Percentiles rank a stretch among this genome's conserved stretches.
These are phyloP conservation scores for Begonia fuchsioides DNA, from an alignment of 306 rosid species.

Conservation along the genomic window DNA sequence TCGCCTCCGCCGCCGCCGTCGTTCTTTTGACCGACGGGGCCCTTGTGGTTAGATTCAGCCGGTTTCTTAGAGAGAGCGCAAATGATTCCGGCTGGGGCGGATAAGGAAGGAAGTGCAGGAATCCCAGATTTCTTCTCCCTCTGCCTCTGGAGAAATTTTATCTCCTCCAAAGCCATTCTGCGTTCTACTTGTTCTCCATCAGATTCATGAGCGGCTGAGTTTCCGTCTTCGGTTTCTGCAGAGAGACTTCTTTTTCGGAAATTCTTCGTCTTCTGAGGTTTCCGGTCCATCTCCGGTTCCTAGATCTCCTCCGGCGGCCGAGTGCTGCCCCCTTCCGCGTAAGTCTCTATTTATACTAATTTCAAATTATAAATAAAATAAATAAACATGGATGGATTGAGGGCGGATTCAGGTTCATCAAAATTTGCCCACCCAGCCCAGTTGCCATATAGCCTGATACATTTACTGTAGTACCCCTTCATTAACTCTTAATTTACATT, in stretches of 20 bases:
- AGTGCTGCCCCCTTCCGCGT: background rate
- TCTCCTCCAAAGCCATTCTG: conserved; percentile 86
- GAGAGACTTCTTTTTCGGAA: conserved; percentile 10
- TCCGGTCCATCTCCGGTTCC: conserved; percentile 4
- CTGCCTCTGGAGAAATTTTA: conserved; percentile 82
- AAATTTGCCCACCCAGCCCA: too few relatives aligned
- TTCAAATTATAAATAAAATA: too few relatives aligned
- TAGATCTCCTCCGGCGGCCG: background rate
- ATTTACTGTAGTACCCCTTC: too few relatives aligned
- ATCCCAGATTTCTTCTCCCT: conserved; percentile 81
- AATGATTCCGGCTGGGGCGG: background rate
- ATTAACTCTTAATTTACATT: too few relatives aligned
- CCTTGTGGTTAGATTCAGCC: conserved; percentile 12
- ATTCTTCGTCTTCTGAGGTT: conserved; percentile 8
- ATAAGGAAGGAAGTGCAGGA: conserved; percentile 30
- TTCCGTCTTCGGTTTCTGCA: background rate
- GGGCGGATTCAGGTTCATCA: too few relatives aligned
- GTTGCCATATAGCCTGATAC: too few relatives aligned
- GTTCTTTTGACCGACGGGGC: conserved; percentile 13
- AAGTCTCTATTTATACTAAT: too few relatives aligned
- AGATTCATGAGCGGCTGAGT: background rate
- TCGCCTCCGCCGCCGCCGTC: conserved; percentile 36
- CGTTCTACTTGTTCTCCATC: conserved; percentile 10
- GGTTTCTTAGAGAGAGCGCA: conserved; percentile 11
- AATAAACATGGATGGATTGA: too few relatives aligned